Evolutionary conservation across 345 rosid genomes (phyloP).

Genomic region (Noccaea caerulescens): DNA sequence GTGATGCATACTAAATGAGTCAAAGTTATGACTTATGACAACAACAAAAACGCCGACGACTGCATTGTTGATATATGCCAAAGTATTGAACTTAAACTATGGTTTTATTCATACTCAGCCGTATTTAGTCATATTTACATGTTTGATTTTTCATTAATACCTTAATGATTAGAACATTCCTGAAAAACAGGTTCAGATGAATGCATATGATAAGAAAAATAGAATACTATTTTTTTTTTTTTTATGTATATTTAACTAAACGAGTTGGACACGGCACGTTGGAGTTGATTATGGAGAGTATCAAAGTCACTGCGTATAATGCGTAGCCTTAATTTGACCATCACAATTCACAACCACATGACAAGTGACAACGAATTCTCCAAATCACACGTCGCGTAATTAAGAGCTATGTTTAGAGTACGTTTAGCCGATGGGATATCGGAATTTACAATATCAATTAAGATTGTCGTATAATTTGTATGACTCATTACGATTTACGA

Average conservation of each 20-base stretch:
- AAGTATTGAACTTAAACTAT: neutral
- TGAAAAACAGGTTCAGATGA: neutral
- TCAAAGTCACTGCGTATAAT: conserved; percentile 1
- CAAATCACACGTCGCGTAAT: conserved; percentile 23
- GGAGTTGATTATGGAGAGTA: neutral
- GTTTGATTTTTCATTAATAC: neutral
- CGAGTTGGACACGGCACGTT: conserved; percentile 38
- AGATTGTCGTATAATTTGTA: neutral
- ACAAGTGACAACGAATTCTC: neutral
- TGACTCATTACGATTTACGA: conserved; percentile 23
- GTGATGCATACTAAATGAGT: neutral
- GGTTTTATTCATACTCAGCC: too few relatives aligned
- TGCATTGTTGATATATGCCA: neutral
- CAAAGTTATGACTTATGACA: neutral
- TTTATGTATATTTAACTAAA: neutral
- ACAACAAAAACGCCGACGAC: neutral
- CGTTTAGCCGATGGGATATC: conserved; percentile 9
- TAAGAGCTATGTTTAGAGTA: conserved; percentile 6
- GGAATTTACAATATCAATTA: conserved; percentile 2
- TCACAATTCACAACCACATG: conserved; percentile 12
- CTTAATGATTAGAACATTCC: conserved; percentile 2
- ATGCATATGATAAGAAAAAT: neutral
- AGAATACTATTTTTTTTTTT: too few relatives aligned
- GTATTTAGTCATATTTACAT: too few relatives aligned
- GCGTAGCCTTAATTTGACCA: conserved; percentile 29